Percentiles rank a stretch among this genome's conserved stretches.
Evolutionary conservation across 139 green algal genomes (phyloP).

Genomic region (Choricystis sp.): DNA sequence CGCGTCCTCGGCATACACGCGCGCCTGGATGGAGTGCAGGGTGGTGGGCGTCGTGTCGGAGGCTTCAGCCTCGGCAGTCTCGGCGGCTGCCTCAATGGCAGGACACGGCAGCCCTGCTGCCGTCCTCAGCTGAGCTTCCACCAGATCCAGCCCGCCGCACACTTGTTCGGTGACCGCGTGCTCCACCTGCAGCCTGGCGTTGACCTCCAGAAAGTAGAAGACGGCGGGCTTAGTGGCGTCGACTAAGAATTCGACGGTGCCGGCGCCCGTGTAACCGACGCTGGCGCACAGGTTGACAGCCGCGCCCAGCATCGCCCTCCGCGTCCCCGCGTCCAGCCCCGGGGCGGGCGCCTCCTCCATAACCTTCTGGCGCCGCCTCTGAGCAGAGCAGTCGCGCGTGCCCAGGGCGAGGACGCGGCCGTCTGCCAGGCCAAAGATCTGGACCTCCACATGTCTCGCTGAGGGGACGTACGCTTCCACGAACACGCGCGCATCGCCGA

Average conservation of each 20-base stretch:
- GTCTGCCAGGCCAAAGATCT: slow-evolving; percentile 67
- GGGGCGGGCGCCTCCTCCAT: slow-evolving; percentile 61
- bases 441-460: slow-evolving; percentile 61
- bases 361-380: slow-evolving; percentile 60
- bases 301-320: slow-evolving; percentile 24
- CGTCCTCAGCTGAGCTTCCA: too few species aligned
- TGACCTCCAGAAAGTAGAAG: slow-evolving; percentile 82
- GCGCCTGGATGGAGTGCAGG: slow-evolving; percentile 43
- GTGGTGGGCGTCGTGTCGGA: too few species aligned
- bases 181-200: slow-evolving; percentile 75
- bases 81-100: too few species aligned
- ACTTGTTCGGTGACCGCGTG: slow-evolving; percentile 83
- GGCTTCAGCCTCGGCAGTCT: too few species aligned
- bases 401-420: slow-evolving; percentile 49
- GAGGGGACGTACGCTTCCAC: slow-evolving; percentile 54
- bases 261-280: slow-evolving; percentile 36
- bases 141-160: too few species aligned
- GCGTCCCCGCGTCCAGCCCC: slow-evolving; percentile 26
- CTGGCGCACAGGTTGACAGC: slow-evolving; percentile 34
- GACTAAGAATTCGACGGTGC: slow-evolving; percentile 69
- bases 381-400: slow-evolving; percentile 71
- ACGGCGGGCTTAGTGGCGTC: slow-evolving; percentile 44
- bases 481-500: slow-evolving; percentile 63
- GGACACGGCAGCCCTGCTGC: too few species aligned
- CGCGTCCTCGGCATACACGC: slow-evolving; percentile 75